Percentiles rank a stretch among this genome's conserved stretches.
phyloP scores from a whole-genome alignment of 164 flowering plant genomes.

The Akebia trifoliata region DNA sequence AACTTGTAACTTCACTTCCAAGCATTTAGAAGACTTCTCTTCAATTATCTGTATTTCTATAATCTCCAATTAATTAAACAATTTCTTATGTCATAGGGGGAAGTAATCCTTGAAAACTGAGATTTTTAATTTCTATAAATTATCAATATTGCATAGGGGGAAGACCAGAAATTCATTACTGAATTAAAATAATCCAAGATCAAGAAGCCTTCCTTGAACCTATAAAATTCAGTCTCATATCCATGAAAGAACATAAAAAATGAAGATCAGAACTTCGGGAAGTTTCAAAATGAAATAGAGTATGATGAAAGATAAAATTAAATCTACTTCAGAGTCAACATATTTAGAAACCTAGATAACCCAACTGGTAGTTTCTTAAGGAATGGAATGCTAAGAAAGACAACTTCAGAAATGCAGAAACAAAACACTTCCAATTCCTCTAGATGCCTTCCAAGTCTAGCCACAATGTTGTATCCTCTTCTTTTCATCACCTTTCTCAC shows the following conservation, averaged over 20 bases:
- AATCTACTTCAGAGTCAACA: no score
- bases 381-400: neutral
- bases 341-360: conserved; percentile 2
- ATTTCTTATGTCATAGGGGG: no score
- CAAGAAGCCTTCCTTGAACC: neutral
- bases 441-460: conserved; percentile 23
- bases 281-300: no score
- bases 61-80: no score
- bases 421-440: conserved; percentile 18
- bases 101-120: neutral
- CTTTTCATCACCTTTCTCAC: conserved; percentile 23
- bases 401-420: conserved; percentile 20
- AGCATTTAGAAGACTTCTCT: no score
- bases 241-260: neutral
- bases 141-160: no score
- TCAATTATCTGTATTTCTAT: no score
- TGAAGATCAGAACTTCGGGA: neutral
- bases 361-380: neutral
- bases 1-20: no score
- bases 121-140: neutral
- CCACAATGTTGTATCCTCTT: conserved; percentile 19
- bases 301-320: no score
- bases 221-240: neutral
- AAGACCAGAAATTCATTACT: neutral
- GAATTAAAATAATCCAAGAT: neutral